phyloP scores from a whole-genome alignment of 306 rosid species.

The Canavalia ensiformis region DNA sequence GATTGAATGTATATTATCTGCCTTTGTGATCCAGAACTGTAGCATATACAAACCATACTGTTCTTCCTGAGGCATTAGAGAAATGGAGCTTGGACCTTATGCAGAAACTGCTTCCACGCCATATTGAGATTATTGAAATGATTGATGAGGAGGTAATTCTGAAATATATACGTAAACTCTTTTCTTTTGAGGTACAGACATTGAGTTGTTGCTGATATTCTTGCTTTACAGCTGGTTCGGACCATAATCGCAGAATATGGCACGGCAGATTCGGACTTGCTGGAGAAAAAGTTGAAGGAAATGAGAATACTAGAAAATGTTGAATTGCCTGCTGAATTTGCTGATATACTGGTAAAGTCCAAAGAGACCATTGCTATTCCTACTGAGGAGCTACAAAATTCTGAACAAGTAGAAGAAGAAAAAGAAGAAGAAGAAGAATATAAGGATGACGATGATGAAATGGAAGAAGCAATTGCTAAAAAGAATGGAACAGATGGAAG shows the following conservation, averaged over 20 bases:
- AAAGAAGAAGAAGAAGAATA: conserved; percentile 22
- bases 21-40: conserved; percentile 72
- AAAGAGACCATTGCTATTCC: conserved; percentile 53
- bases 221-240: conserved; percentile 73
- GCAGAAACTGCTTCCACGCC: conserved; percentile 94
- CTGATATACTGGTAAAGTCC: conserved; percentile 67
- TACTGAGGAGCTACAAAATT: conserved; percentile 53
- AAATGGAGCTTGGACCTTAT: conserved; percentile 95
- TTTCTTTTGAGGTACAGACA: background rate
- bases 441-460: conserved; percentile 33
- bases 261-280: conserved; percentile 64
- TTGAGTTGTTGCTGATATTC: conserved; percentile 48
- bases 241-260: conserved; percentile 82
- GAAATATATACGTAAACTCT: conserved; percentile 29
- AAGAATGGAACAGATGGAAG: conserved; percentile 54
- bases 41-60: conserved; percentile 98
- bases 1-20: conserved; percentile 45
- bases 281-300: conserved; percentile 82
- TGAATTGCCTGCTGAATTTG: conserved; percentile 77
- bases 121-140: conserved; percentile 86
- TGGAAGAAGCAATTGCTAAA: conserved; percentile 50
- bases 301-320: conserved; percentile 95
- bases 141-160: conserved; percentile 91
- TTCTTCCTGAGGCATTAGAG: conserved; percentile 99
- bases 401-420: conserved; percentile 48